Conservation (phyloP, 78 protist genomes). For the Emiliania huxleyi region DNA sequence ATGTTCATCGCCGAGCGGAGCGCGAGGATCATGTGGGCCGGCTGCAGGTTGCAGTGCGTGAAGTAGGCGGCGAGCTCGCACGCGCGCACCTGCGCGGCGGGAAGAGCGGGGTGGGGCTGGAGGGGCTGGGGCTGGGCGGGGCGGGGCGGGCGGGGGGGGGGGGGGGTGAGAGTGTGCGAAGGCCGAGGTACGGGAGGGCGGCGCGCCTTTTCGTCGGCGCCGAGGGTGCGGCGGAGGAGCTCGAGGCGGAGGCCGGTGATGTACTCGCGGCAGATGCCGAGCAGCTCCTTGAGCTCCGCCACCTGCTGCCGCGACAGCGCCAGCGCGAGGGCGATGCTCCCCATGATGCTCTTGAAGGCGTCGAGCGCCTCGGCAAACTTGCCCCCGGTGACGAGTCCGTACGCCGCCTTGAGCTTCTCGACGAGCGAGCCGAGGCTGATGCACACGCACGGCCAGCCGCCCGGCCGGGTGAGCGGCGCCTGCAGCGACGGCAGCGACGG, state of each 20-base stretch:
- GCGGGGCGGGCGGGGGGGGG: neutral
- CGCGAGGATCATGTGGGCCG: slow-evolving; percentile 75
- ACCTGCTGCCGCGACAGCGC: slow-evolving; percentile 2
- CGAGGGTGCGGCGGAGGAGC: slow-evolving; percentile 35
- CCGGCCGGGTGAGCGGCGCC: slow-evolving; percentile 21
- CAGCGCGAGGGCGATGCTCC: neutral
- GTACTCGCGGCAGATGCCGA: slow-evolving; percentile 87
- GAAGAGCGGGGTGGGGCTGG: neutral
- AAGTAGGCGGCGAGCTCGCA: slow-evolving; percentile 92
- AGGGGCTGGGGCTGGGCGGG: neutral
- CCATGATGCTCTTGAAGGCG: slow-evolving; percentile 35
- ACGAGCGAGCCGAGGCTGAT: slow-evolving; percentile 10
- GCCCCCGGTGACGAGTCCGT: slow-evolving; percentile 65
- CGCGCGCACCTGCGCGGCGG: too few species aligned
- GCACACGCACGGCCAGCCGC: neutral
- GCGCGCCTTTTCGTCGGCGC: slow-evolving; percentile 16
- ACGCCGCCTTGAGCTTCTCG: slow-evolving; percentile 21
- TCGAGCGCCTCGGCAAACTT: slow-evolving; percentile 75
- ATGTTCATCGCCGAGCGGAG: slow-evolving; percentile 82
- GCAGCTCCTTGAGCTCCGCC: slow-evolving; percentile 63
- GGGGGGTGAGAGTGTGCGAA: too few species aligned
- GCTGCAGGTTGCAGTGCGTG: slow-evolving; percentile 90
- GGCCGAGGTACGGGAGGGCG: neutral
- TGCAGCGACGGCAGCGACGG: neutral
- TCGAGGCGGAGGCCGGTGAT: slow-evolving; percentile 82